Conservation (phyloP, 768 basidiomycete species). For the Calocybe gangraenosa region DNA sequence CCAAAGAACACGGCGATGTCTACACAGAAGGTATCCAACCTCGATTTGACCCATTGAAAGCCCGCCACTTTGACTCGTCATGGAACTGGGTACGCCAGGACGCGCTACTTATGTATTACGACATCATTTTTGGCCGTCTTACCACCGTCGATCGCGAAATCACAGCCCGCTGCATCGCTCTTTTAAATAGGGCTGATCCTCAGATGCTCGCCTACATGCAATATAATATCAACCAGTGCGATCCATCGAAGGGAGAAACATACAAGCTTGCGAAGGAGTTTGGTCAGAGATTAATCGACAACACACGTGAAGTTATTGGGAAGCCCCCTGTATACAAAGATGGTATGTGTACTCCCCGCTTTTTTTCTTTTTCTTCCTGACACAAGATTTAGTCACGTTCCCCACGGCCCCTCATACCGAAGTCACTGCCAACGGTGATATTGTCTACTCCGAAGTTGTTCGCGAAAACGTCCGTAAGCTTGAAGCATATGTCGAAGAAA, state of each 20-base stretch:
- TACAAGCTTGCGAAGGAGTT: constrained; percentile 97
- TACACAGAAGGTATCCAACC: constrained; percentile 97
- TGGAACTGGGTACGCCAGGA: constrained; percentile 99
- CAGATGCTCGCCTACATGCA: constrained; percentile 93
- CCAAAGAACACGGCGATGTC: constrained; percentile 86
- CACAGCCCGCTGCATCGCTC: constrained; percentile 93
- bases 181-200: constrained; percentile 96
- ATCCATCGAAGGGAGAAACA: constrained; percentile 80
- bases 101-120: constrained; percentile 94
- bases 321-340: constrained; percentile 93
- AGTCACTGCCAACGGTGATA: constrained; percentile 90
- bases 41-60: constrained; percentile 91
- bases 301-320: constrained; percentile 79
- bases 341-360: constrained; percentile 49
- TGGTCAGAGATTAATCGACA: constrained; percentile 92
- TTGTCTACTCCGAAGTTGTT: constrained; percentile 91
- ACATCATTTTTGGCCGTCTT: constrained; percentile 94
- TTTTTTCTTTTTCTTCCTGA: constrained; percentile 1
- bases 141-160: constrained; percentile 95
- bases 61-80: constrained; percentile 95
- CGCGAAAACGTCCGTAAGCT: constrained; percentile 96
- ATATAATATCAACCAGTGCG: constrained; percentile 84
- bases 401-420: constrained; percentile 96
- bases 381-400: constrained; percentile 72
- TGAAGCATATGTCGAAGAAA: constrained; percentile 96